Evolutionary conservation across 2,329 filamentous ascomycete genomes (phyloP).

Genomic region (Cladophialophora chaetospira): DNA sequence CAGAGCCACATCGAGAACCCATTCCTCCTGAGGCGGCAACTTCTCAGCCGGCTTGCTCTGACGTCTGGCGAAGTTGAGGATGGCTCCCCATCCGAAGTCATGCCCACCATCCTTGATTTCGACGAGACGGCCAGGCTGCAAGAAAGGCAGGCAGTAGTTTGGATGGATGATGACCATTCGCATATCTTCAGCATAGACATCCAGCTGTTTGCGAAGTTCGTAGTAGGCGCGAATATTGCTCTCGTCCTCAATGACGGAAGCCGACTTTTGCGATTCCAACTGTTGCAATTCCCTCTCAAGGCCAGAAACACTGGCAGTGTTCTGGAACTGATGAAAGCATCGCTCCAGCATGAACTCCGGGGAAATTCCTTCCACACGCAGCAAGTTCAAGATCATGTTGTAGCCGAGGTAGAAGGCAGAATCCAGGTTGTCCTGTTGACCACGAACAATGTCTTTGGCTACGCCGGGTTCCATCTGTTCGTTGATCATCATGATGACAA

Average conservation of each 20-base stretch:
- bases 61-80: slow-evolving; percentile 73
- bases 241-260: slow-evolving; percentile 80
- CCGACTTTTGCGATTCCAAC: slow-evolving; percentile 72
- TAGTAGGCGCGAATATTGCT: slow-evolving; percentile 91
- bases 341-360: slow-evolving; percentile 98
- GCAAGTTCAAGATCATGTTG: slow-evolving; percentile 97
- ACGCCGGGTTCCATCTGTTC: slow-evolving; percentile 91
- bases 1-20: slow-evolving; percentile 80
- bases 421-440: slow-evolving; percentile 94
- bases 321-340: slow-evolving; percentile 98
- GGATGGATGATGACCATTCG: slow-evolving; percentile 89
- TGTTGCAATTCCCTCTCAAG: slow-evolving; percentile 81
- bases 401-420: slow-evolving; percentile 97
- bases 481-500: slow-evolving; percentile 99
- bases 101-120: slow-evolving; percentile 76
- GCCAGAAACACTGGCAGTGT: slow-evolving; percentile 79
- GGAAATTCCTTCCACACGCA: slow-evolving; percentile 98
- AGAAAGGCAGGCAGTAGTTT: slow-evolving; percentile 77
- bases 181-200: slow-evolving; percentile 84
- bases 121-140: slow-evolving; percentile 85
- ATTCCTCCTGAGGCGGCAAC: slow-evolving; percentile 72
- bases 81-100: slow-evolving; percentile 93
- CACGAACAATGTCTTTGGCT: slow-evolving; percentile 94
- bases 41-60: slow-evolving; percentile 69
- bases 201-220: slow-evolving; percentile 80